A percentile compares a stretch with the other conserved stretches of the same genome.
phyloP scores from a whole-genome alignment of 1,284 basidiomycete genomes.

The Cronartium quercuum region DNA sequence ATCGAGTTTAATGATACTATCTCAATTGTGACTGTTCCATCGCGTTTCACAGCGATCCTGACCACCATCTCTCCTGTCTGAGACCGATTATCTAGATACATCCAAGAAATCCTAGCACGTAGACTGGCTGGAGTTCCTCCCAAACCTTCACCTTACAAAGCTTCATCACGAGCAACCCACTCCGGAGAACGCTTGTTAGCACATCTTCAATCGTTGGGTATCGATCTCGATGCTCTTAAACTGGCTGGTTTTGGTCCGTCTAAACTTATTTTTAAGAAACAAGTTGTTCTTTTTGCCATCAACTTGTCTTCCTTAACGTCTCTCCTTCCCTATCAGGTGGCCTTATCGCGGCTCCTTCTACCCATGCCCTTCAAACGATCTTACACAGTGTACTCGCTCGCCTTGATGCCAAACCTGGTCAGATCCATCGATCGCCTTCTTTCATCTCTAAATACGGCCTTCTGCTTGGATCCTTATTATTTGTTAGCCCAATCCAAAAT shows the following conservation, averaged over 20 bases:
- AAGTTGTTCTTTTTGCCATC: slow-evolving; percentile 57
- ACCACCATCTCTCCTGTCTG: neutral
- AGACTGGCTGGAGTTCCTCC: slow-evolving; percentile 61
- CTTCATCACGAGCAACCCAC: slow-evolving; percentile 50
- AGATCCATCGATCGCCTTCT: neutral
- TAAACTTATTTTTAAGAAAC: slow-evolving; percentile 68
- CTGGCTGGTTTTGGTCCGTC: slow-evolving; percentile 78
- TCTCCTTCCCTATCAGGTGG: slow-evolving; percentile 2
- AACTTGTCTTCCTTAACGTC: slow-evolving; percentile 64
- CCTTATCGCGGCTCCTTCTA: slow-evolving; percentile 18
- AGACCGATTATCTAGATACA: slow-evolving; percentile 51
- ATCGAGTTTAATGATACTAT: neutral
- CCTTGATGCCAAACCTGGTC: neutral
- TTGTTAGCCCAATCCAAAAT: slow-evolving; percentile 71
- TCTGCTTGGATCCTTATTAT: slow-evolving; percentile 69
- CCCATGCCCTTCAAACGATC: slow-evolving; percentile 5
- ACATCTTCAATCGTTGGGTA: slow-evolving; percentile 57
- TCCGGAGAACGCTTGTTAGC: slow-evolving; percentile 57
- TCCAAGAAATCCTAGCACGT: slow-evolving; percentile 72
- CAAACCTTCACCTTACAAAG: too few species aligned
- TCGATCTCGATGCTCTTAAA: slow-evolving; percentile 64
- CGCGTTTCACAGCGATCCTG: neutral
- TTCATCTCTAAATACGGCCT: slow-evolving; percentile 63
- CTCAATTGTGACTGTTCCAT: neutral
- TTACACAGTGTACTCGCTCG: slow-evolving; percentile 10